phyloP scores from a whole-genome alignment of 352 stramenopile species.

The Globisporangium abappressorium region DNA sequence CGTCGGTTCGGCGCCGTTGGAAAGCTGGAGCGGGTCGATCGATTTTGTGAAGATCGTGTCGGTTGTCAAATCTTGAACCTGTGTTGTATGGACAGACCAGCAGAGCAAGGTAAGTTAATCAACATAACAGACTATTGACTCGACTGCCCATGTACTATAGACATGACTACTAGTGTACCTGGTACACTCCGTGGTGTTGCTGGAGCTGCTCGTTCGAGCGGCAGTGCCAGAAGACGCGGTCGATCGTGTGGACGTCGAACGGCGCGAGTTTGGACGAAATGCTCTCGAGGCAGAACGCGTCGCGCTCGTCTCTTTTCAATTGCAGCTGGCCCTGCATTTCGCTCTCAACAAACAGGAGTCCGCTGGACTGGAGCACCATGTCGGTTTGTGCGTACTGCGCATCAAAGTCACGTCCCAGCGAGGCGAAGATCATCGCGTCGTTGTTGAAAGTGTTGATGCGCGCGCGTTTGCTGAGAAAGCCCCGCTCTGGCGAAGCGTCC shows the following conservation, averaged over 20 bases:
- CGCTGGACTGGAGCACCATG: neutral
- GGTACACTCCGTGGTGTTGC: conserved; percentile 4
- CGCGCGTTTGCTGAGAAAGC: conserved; percentile 4
- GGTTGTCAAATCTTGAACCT: conserved; percentile 16
- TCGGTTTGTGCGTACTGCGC: conserved; percentile 8
- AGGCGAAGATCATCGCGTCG: conserved; percentile 22
- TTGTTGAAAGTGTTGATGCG: conserved; percentile 1
- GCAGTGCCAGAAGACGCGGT: conserved; percentile 10
- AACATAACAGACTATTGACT: no score
- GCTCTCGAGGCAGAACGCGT: conserved; percentile 3
- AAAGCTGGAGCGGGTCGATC: conserved; percentile 20
- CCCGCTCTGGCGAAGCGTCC: neutral
- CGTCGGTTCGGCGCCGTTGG: conserved; percentile 16
- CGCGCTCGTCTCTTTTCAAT: neutral
- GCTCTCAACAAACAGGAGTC: neutral
- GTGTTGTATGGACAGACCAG: neutral
- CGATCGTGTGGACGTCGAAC: neutral
- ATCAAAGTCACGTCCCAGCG: conserved; percentile 7
- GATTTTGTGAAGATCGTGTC: conserved; percentile 27
- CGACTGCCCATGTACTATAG: no score
- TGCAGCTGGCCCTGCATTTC: conserved; percentile 4
- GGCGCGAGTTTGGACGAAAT: neutral
- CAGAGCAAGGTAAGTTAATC: no score
- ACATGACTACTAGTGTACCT: neutral
- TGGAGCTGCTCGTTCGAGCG: neutral